Evolutionary conservation across 805 yeast genomes (phyloP).

Genomic region (Starmerella etchellsii): DNA sequence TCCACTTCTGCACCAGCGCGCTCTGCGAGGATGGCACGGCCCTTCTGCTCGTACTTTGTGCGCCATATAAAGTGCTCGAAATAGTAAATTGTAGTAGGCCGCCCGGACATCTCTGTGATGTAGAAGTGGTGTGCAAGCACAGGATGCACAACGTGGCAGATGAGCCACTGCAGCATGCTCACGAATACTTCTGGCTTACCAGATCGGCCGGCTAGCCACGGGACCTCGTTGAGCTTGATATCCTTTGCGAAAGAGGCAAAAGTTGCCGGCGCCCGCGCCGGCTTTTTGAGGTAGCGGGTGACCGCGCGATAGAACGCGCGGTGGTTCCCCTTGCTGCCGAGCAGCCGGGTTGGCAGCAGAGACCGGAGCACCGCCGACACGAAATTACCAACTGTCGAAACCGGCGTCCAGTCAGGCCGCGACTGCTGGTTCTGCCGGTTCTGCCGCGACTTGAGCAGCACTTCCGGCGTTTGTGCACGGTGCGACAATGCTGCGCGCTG

Average conservation of each 20-base stretch:
- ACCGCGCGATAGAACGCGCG: neutral
- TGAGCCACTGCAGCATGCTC: conserved; percentile 47
- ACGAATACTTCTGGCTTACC: conserved; percentile 25
- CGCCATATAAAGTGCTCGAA: conserved; percentile 20
- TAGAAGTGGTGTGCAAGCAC: conserved; percentile 48
- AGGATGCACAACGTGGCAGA: conserved; percentile 34
- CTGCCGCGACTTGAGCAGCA: no score
- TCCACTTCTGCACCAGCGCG: no score
- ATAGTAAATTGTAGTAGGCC: conserved; percentile 10
- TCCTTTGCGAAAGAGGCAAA: conserved; percentile 23
- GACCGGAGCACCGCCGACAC: neutral
- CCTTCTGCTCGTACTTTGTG: conserved; percentile 32
- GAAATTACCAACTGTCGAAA: neutral
- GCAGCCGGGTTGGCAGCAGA: neutral
- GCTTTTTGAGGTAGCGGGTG: conserved; percentile 2
- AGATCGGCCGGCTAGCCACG: conserved; percentile 36
- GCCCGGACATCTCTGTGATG: conserved; percentile 40
- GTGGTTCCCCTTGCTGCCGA: conserved; percentile 2
- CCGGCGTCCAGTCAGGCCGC: neutral
- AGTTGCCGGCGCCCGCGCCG: conserved; percentile 1
- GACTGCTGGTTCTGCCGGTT: no score
- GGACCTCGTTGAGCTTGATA: conserved; percentile 34
- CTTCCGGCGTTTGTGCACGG: no score
- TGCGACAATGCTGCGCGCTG: no score
- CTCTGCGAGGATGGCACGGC: conserved; percentile 22